Base-by-base conservation (phyloP, 345 rosid genomes). In the Dipteronia sinensis region DNA sequence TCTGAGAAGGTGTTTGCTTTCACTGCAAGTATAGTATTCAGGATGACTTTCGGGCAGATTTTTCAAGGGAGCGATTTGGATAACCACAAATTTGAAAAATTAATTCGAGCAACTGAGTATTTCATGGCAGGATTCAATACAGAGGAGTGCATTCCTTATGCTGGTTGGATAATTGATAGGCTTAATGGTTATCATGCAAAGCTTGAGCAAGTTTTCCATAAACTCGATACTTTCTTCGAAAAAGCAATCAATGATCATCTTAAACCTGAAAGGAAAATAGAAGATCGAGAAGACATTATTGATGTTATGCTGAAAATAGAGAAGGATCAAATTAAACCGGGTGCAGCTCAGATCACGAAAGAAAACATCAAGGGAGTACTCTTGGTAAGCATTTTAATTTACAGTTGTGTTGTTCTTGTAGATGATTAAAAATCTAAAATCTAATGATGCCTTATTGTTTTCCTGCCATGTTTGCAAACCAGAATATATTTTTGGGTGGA, bases 301-400 rank as follows among this genome's bases (percentile, higher is more conserved):
- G 90, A 91, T 15, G 88, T 87, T 67, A 74, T 88, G 83, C 63
- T 87, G 5, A 65, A 66, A 58, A 63, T 86, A 19, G 81, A 67
- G 73, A 82, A 69, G 61, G 86, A 84, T n/a, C 73, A 80, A 78
- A 73, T 25, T 12, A 75, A 77, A 65, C 62, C 67, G 20, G 77
- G 72, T 0, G 73, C 44, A 61, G 51, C 76, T 68, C 72, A 47
- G 65, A 79, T 85, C 76, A 80, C 86, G 0, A 76, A 83, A 22
- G 80, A 85, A 20, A 84, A 88, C 75, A 76, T 89, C 49, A 87
- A 84, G 83, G 92, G 86, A 75, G 46, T 87, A 19, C 86, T 89
- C 66, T 42, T 85, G 86, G 88, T 87, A 84, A 31, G 34, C 27
- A 27, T 27, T 27, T 27, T 27, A n/a, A n/a, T 27, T 27, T 0